Conservation (phyloP, 805 yeast species). For the Candida sanyiensis region DNA sequence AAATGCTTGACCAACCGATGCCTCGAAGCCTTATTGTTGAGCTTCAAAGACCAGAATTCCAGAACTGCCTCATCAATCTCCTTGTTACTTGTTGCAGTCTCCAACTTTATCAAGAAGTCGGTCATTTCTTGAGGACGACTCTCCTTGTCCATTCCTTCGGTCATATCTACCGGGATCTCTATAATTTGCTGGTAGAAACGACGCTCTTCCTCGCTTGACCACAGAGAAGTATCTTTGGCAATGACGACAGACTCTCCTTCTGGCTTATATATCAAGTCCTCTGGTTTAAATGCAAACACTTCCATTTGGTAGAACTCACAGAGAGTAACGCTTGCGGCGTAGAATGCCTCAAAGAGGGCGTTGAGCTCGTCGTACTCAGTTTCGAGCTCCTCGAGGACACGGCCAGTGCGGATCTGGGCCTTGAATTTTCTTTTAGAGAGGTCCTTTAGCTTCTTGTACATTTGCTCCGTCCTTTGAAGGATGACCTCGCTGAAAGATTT, state of each 20-base stretch:
- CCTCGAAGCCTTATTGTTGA: conserved; percentile 70
- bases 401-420: conserved; percentile 65
- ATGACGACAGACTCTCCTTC: conserved; percentile 23
- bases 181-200: conserved; percentile 59
- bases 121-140: conserved; percentile 32
- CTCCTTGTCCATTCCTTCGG: conserved; percentile 25
- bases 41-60: conserved; percentile 41
- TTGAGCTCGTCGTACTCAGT: conserved; percentile 29
- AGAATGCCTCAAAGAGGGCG: conserved; percentile 41
- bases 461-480: conserved; percentile 30
- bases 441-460: conserved; percentile 33
- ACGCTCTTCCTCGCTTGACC: conserved; percentile 65
- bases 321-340: conserved; percentile 36
- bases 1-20: conserved; percentile 55
- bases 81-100: conserved; percentile 37
- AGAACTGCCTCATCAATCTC: conserved; percentile 45
- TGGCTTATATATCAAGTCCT: conserved; percentile 23
- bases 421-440: conserved; percentile 39
- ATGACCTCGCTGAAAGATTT: conserved; percentile 39
- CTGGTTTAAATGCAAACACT: conserved; percentile 31
- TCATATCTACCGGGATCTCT: conserved; percentile 30
- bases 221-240: conserved; percentile 32
- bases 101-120: conserved; percentile 38
- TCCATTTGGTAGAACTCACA: conserved; percentile 36
- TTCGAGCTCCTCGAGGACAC: conserved; percentile 35